phyloP scores from a whole-genome alignment of 2,329 filamentous ascomycete genomes.

The Coniella vitis region DNA sequence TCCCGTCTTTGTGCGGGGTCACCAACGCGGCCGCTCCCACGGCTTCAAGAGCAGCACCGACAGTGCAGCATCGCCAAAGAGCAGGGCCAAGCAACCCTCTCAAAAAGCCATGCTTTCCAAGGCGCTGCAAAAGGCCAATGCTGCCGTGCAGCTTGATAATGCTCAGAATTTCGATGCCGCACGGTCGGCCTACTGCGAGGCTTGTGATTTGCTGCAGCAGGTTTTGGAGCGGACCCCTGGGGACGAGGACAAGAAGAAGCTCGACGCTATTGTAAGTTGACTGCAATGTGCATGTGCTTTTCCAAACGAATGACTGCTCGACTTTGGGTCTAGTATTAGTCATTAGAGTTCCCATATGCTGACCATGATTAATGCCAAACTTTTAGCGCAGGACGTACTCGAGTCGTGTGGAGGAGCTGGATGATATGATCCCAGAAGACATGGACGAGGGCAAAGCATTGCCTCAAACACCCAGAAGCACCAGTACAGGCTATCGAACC shows the following conservation, averaged over 20 bases:
- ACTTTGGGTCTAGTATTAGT: too few species aligned
- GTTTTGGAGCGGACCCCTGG: slow-evolving; percentile 80
- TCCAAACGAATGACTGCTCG: too few species aligned
- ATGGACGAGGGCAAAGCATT: slow-evolving; percentile 63
- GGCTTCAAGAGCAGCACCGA: slow-evolving; percentile 39
- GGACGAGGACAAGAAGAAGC: slow-evolving; percentile 80
- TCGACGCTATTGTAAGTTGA: slow-evolving; percentile 81
- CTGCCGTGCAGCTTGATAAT: slow-evolving; percentile 91
- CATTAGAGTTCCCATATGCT: too few species aligned
- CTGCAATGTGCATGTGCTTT: too few species aligned
- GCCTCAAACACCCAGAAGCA: slow-evolving; percentile 61
- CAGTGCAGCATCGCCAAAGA: slow-evolving; percentile 30
- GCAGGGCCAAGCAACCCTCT: slow-evolving; percentile 46
- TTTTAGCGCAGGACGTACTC: slow-evolving; percentile 79
- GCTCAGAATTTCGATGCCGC: slow-evolving; percentile 90
- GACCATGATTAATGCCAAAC: neutral
- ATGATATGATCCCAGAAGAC: slow-evolving; percentile 57
- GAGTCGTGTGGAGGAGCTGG: slow-evolving; percentile 79
- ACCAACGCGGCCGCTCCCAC: slow-evolving; percentile 41
- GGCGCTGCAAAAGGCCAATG: slow-evolving; percentile 90
- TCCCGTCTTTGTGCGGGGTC: slow-evolving; percentile 24
- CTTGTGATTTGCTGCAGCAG: slow-evolving; percentile 78
- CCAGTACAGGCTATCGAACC: slow-evolving; percentile 24
- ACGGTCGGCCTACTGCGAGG: slow-evolving; percentile 83
- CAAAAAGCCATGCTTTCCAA: slow-evolving; percentile 97